Evolutionary conservation across 139 green algal species (phyloP).

Genomic region (Spirogloea muscicola): DNA sequence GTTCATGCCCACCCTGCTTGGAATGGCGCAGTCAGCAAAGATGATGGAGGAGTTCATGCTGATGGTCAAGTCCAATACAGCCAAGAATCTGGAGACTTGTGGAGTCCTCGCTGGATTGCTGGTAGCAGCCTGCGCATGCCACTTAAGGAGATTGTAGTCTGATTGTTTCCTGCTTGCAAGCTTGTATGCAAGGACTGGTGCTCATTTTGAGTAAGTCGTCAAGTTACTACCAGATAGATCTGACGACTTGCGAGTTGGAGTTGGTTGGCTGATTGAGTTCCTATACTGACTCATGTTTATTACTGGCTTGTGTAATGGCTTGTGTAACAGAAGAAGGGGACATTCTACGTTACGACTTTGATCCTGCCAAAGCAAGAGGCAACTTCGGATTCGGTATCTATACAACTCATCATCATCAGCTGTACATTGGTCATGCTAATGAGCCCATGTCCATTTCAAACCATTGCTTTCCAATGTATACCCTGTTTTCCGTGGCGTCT

Average conservation of each 20-base stretch:
- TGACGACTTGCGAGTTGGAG: too few species aligned
- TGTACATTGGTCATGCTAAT: constrained; percentile 85
- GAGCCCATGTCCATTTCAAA: constrained; percentile 55
- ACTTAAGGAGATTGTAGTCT: too few species aligned
- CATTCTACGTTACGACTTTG: constrained; percentile 81
- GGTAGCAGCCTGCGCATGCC: too few species aligned
- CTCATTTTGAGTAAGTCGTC: too few species aligned
- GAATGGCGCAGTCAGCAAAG: constrained; percentile 10
- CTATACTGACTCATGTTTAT: too few species aligned
- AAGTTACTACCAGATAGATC: too few species aligned
- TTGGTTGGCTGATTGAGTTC: too few species aligned
- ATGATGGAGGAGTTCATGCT: constrained; percentile 52
- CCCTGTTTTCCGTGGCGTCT: too few species aligned
- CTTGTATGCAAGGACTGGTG: too few species aligned
- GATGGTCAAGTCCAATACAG: constrained; percentile 60
- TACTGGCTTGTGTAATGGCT: too few species aligned
- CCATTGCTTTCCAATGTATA: too few species aligned
- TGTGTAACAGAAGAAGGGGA: constrained; percentile 53
- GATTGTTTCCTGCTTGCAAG: too few species aligned
- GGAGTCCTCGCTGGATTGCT: constrained; percentile 79
- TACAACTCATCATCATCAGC: constrained; percentile 67
- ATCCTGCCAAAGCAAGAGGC: constrained; percentile 88
- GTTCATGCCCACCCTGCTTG: neutral
- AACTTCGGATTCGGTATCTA: constrained; percentile 44
- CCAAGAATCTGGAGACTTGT: constrained; percentile 76